phyloP scores from a whole-genome alignment of 2,329 filamentous ascomycete species.

The Diplocarpon mali region DNA sequence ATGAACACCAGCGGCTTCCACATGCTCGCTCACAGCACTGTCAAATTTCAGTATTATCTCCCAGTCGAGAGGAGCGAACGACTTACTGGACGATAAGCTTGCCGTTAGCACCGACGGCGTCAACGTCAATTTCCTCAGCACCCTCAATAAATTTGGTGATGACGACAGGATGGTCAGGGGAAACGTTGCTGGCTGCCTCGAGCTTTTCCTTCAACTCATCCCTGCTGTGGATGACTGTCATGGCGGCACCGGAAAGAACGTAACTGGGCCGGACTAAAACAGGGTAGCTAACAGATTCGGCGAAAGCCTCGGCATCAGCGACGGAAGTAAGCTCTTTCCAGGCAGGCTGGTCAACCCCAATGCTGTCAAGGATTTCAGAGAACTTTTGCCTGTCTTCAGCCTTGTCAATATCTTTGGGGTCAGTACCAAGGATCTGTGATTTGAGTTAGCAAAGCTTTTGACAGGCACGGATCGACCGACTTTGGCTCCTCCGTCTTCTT shows the following conservation, averaged over 20 bases:
- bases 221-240: conserved; percentile 88
- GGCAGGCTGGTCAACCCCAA: conserved; percentile 90
- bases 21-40: conserved; percentile 77
- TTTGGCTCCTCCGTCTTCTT: conserved; percentile 71
- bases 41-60: neutral
- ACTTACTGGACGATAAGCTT: conserved; percentile 65
- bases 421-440: conserved; percentile 63
- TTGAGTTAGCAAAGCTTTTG: neutral
- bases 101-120: conserved; percentile 79
- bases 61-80: neutral
- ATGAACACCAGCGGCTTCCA: conserved; percentile 96
- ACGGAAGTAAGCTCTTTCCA: conserved; percentile 97
- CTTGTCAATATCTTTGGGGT: conserved; percentile 92
- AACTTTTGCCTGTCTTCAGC: conserved; percentile 98
- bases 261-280: conserved; percentile 92
- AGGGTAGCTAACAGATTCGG: conserved; percentile 76
- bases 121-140: conserved; percentile 91
- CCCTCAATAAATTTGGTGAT: conserved; percentile 98
- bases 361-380: conserved; percentile 92
- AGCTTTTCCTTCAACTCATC: conserved; percentile 93
- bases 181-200: conserved; percentile 78
- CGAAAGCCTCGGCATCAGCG: conserved; percentile 77
- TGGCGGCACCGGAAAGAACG: conserved; percentile 92
- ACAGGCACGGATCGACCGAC: neutral
- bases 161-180: conserved; percentile 92